These are phyloP conservation scores for Groenewaldozyma salmanticensis DNA, from an alignment of 805 yeast genomes.

Conservation along the genomic window DNA sequence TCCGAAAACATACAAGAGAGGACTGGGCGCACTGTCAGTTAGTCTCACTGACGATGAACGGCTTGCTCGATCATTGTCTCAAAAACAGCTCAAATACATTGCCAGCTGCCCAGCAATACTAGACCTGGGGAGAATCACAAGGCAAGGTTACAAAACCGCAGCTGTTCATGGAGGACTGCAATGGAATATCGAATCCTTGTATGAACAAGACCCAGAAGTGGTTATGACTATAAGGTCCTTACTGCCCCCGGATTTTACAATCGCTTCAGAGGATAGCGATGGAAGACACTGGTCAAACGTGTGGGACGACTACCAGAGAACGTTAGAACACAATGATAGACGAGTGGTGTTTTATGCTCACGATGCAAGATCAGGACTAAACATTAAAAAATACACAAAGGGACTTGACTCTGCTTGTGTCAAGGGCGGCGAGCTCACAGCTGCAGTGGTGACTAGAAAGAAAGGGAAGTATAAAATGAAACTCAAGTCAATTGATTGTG, in stretches of 20 bases:
- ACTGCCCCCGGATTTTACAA: constrained; percentile 52
- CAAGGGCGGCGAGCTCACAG: constrained; percentile 60
- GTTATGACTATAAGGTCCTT: constrained; percentile 62
- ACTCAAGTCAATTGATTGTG: constrained; percentile 23
- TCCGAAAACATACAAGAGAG: not conserved
- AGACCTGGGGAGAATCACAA: constrained; percentile 46
- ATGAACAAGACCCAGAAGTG: constrained; percentile 51
- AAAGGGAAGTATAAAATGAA: constrained; percentile 17
- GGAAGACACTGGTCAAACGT: constrained; percentile 49
- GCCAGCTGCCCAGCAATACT: constrained; percentile 56
- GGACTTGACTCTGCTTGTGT: constrained; percentile 84
- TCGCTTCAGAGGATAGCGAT: constrained; percentile 40
- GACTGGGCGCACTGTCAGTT: not conserved
- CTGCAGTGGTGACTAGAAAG: constrained; percentile 37
- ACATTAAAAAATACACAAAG: constrained; percentile 50
- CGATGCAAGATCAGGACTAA: constrained; percentile 72
- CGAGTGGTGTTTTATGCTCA: constrained; percentile 72
- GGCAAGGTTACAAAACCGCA: constrained; percentile 31
- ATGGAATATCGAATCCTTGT: constrained; percentile 46
- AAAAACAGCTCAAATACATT: constrained; percentile 51
- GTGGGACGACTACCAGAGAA: constrained; percentile 40
- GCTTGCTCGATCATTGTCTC: constrained; percentile 46
- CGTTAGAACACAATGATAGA: constrained; percentile 17
- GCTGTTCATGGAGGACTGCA: constrained; percentile 81
- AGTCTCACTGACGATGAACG: constrained; percentile 15